Percentiles rank a stretch among this genome's conserved stretches.
Conservation (phyloP, 1,284 basidiomycete species). For the Trichosporon inkin region DNA sequence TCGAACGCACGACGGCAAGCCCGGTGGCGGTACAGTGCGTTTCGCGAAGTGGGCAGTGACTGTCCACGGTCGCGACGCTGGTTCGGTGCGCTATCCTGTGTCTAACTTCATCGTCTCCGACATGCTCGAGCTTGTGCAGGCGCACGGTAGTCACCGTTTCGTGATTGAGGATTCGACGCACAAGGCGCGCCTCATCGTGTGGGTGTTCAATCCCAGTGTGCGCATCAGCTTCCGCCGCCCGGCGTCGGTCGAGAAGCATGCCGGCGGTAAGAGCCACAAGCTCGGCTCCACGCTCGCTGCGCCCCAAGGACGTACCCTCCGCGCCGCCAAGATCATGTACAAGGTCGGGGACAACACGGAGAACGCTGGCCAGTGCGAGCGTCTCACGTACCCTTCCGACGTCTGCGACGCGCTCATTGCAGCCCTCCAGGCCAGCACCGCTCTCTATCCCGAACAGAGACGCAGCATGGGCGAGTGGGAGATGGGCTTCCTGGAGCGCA, state of each 20-base stretch:
- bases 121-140: constrained; percentile 78
- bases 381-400: constrained; percentile 33
- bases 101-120: constrained; percentile 79
- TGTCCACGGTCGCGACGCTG: constrained; percentile 54
- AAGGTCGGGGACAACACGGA: constrained; percentile 24
- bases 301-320: constrained; percentile 14
- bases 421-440: constrained; percentile 30
- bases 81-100: constrained; percentile 61
- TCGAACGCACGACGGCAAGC: constrained; percentile 42
- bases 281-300: not conserved
- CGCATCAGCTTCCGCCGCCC: constrained; percentile 60
- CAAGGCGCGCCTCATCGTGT: constrained; percentile 70
- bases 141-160: constrained; percentile 85
- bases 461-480: constrained; percentile 37
- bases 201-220: constrained; percentile 85
- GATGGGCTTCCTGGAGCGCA: constrained; percentile 42
- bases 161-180: constrained; percentile 75
- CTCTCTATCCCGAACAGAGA: constrained; percentile 30
- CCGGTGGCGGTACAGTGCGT: constrained; percentile 52
- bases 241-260: constrained; percentile 8
- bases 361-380: constrained; percentile 32
- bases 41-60: constrained; percentile 76
- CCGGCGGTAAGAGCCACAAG: constrained; percentile 7
- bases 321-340: constrained; percentile 41
- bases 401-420: constrained; percentile 32